Evolutionary conservation across 23 red algal genomes (phyloP), one percentile per base, ranked within the genome.

Genomic region (Pyropia yezoensis): DNA sequence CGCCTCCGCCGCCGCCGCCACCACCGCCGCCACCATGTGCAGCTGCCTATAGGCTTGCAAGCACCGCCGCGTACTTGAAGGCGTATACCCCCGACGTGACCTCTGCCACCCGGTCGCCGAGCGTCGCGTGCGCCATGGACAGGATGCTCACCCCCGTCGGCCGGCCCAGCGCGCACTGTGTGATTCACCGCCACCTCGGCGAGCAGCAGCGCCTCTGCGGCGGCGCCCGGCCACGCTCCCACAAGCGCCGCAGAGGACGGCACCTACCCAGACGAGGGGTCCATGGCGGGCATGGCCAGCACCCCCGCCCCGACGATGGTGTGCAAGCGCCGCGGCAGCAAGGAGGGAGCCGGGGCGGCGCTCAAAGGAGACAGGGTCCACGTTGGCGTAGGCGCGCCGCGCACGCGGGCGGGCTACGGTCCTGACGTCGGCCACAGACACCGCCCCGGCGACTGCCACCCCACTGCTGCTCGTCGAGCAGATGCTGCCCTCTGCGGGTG

Each of bases 271-370:
- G 61, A 55, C 3, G 61, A 25, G 18, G 47, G 32, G 1, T 75
- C 55, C 50, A 88, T 81, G 29, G 70, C 45, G 8, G 90, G 90
- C n/a, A 95, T 26, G 7, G 90, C 82, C 28, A 95, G 71, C 62
- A 87, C 83, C n/a, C 90, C 90, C 0, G 90, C 90, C 33, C 90
- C 90, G 15, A 83, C 71, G 56, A 77, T 88, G 7, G 90, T 95
- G n/a, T 81, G 45, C 27, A 3, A 81, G 32, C 8, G 61, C 19
- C 16, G 53, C 34, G 13, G 29, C 65, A 14, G 20, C 65, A 7
- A 77, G 27, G 15, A 65, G 73, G 7, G 39, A 47, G 39, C 39
- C 39, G 11, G 39, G 39, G 4, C 4, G 11, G 4, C 39, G 39
- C 39, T 47, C 4, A 13, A 47, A 47, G 39, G 39, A 11, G 0